Evolutionary conservation across 176 grass and related monocot species (phyloP), one percentile per base, ranked within the genome.

Genomic region (Metroxylon sagu): DNA sequence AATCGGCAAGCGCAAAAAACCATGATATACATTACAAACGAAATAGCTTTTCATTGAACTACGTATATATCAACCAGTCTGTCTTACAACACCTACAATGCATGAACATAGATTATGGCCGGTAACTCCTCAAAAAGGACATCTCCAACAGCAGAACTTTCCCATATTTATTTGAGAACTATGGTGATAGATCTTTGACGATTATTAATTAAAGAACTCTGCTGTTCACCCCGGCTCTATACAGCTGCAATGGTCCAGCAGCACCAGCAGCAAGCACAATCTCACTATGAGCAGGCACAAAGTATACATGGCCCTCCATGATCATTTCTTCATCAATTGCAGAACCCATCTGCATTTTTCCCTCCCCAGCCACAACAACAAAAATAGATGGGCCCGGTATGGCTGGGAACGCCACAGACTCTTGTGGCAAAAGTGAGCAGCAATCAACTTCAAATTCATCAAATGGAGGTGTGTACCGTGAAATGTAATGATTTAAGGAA

Each of bases 361-460:
- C 84, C 53, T 73, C 79, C 21, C 92, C 92, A 0, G 57, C 18
- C 65, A 91, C 53, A 31, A 88, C 65, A 17, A 91, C 51, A 67
- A 85, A 97, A 48, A 97, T 82, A 19, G 92, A 97, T 57, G 92
- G 84, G 19, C 84, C 81, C 21, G 75, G 78, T n/a, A 84, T 78
- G 0, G 83, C 68, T 14, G 77, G 28, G 67, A 91, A 76, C 4
- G 74, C 62, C 65, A 83, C 53, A 5, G 65, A 27, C 78, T 85
- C 76, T 5, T 66, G 59, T 65, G 78, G 50, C 7, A 62, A 54
- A 16, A 91, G 65, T 18, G 73, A 61, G 62, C 68, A 85, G 29
- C 27, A 58, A 65, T 97, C 83, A 0, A 97, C 92, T 67, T 91
- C 92, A 15, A 97, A 97, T 71, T 97, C 92, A 2, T 85, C 81